These are phyloP conservation scores for Madurella fahalii DNA, from an alignment of 2,329 filamentous ascomycete species.

Conservation along the genomic window DNA sequence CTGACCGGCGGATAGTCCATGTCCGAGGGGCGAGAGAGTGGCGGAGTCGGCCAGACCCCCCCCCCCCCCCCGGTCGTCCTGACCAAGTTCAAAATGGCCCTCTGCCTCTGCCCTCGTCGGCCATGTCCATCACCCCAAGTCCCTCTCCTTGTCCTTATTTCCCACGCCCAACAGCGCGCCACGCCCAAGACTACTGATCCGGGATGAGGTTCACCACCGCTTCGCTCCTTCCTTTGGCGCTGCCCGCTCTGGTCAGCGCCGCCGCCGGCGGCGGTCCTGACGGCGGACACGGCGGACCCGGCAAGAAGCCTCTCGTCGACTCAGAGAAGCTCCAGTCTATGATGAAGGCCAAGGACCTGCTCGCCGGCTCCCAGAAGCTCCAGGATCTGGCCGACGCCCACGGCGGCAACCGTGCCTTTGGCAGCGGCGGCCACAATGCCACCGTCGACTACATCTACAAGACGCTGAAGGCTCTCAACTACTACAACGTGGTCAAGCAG, in stretches of 20 bases:
- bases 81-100: not conserved
- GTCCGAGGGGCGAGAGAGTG: not conserved
- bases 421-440: conserved; percentile 42
- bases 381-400: conserved; percentile 42
- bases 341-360: conserved; percentile 39
- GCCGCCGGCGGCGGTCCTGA: not conserved
- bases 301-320: conserved; percentile 15
- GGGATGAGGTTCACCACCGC: conserved; percentile 14
- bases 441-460: conserved; percentile 44
- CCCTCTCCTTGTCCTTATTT: not conserved
- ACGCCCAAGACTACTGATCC: not conserved
- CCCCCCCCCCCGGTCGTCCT: too few species aligned
- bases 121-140: not conserved
- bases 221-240: conserved; percentile 13
- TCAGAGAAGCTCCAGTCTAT: conserved; percentile 22
- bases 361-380: conserved; percentile 42
- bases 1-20: not conserved
- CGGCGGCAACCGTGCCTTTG: conserved; percentile 42
- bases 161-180: not conserved
- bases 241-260: conserved; percentile 12
- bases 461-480: conserved; percentile 35
- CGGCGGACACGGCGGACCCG: not conserved
- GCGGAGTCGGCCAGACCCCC: too few species aligned
- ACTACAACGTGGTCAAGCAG: conserved; percentile 44
- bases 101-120: not conserved